Conservation (phyloP, 176 grass and related monocot species). For the Paspalum notatum region DNA sequence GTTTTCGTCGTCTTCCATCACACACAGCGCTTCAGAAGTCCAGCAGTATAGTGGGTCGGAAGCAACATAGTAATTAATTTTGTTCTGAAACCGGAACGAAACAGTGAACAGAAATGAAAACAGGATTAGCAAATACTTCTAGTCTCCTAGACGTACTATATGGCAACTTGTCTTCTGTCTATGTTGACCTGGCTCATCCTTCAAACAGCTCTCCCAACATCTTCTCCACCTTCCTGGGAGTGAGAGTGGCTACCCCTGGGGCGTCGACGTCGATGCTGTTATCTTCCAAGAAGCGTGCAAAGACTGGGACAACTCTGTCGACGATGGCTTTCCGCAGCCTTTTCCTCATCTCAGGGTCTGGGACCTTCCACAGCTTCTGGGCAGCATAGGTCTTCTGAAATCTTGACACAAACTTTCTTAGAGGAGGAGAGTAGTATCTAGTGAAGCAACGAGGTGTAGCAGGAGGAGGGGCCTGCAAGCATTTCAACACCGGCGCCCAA, state of each 20-base stretch:
- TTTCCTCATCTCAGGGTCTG: background rate
- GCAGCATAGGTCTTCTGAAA: background rate
- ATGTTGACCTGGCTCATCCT: background rate
- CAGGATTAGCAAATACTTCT: background rate
- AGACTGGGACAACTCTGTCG: background rate
- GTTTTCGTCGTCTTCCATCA: background rate
- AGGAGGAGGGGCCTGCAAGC: background rate
- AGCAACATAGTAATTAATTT: background rate
- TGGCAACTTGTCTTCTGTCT: background rate
- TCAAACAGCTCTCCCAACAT: conserved; percentile 19
- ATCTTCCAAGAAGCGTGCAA: background rate
- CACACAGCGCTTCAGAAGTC: background rate
- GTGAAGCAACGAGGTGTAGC: background rate
- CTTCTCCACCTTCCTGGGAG: background rate
- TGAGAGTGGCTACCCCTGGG: background rate
- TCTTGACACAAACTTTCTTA: background rate
- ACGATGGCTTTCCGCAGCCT: background rate
- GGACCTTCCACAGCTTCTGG: conserved; percentile 31
- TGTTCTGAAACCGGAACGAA: background rate
- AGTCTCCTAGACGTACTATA: background rate
- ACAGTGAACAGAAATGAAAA: background rate
- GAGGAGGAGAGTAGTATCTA: background rate
- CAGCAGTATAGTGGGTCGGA: too few species aligned
- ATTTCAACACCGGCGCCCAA: background rate
- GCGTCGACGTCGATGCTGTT: background rate